Conservation (phyloP, 345 rosid species). For the Balakata baccata region DNA sequence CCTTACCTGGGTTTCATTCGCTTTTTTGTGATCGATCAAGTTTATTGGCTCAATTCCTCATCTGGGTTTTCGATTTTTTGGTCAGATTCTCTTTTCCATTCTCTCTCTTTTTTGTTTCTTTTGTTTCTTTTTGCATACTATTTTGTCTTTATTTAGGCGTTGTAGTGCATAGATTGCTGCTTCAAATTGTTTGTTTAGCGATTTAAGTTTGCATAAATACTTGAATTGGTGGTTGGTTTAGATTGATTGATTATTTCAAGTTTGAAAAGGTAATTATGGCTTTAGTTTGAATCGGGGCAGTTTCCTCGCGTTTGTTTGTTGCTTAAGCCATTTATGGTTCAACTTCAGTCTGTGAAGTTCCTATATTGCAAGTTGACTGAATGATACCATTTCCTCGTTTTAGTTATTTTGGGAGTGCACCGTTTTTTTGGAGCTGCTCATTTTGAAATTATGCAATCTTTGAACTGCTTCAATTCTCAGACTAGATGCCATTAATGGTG, state of each 20-base stretch:
- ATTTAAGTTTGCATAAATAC: background rate
- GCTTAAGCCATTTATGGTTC: background rate
- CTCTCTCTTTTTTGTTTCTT: background rate
- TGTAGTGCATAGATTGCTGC: background rate
- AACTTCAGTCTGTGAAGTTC: background rate
- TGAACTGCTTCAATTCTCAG: background rate
- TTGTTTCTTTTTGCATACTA: background rate
- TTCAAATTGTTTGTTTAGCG: background rate
- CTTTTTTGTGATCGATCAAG: slow-evolving; percentile 15
- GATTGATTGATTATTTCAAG: background rate
- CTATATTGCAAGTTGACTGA: too few species aligned
- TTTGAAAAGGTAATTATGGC: background rate
- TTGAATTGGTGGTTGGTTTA: background rate
- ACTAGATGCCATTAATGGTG: background rate
- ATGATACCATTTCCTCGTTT: background rate
- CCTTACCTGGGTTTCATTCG: slow-evolving; percentile 7
- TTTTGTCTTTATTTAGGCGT: background rate
- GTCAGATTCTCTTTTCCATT: slow-evolving; percentile 10
- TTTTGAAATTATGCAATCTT: background rate
- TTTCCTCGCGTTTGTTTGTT: background rate
- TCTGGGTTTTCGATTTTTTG: slow-evolving; percentile 22
- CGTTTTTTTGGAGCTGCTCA: background rate
- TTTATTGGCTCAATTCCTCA: slow-evolving; percentile 14
- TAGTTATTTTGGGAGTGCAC: background rate
- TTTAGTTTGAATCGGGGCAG: background rate